These are phyloP conservation scores for Solanum pimpinellifolium DNA, from an alignment of 257 asterid species.

Conservation along the genomic window DNA sequence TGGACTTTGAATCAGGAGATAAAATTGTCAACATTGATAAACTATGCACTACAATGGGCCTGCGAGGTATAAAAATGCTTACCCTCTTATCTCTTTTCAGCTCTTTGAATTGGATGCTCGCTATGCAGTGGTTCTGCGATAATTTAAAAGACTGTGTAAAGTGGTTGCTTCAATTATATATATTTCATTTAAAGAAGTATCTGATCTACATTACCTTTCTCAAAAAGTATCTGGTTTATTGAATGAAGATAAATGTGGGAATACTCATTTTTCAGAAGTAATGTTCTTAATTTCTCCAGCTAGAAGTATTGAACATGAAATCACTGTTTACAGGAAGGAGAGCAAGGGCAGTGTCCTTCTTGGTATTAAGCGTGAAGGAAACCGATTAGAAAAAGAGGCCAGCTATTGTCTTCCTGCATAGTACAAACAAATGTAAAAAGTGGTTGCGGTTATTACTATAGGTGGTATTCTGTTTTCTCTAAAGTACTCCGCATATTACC, in stretches of 20 bases:
- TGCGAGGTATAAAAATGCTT: no score
- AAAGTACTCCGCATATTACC: not conserved
- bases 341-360: conserved; percentile 84
- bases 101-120: no score
- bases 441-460: conserved; percentile 87
- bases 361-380: conserved; percentile 56
- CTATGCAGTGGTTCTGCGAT: not conserved
- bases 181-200: no score
- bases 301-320: not conserved
- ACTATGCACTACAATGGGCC: no score
- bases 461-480: conserved; percentile 23
- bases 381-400: conserved; percentile 46
- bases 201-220: no score
- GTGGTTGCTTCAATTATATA: no score
- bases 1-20: no score
- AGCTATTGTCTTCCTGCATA: conserved; percentile 69
- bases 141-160: not conserved
- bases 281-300: not conserved
- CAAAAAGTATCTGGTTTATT: no score
- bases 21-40: no score
- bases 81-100: no score
- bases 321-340: conserved; percentile 47
- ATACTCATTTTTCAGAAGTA: no score
- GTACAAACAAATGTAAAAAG: conserved; percentile 86
- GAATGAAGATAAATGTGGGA: no score